These are phyloP conservation scores for Penicillium arizonense DNA, from an alignment of 495 filamentous ascomycete species.

Conservation along the genomic window DNA sequence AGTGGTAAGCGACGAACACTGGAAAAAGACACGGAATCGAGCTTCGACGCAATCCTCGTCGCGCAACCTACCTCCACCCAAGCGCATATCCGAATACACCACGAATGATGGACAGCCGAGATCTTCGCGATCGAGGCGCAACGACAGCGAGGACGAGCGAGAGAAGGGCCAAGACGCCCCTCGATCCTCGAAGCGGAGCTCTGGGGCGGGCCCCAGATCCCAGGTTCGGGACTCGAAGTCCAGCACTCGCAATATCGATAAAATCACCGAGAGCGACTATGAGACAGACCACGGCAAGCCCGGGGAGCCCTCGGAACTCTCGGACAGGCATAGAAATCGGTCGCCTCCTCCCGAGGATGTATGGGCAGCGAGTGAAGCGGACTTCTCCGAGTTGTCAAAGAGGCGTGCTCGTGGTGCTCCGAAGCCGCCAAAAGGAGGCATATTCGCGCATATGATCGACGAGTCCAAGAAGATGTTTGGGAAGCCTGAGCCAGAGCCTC, in stretches of 20 bases:
- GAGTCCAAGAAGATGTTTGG: constrained; percentile 55
- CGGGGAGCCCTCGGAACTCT: constrained; percentile 21
- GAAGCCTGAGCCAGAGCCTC: constrained; percentile 50
- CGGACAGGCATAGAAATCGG: constrained; percentile 23
- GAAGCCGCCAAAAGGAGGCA: constrained; percentile 45
- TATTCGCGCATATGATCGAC: constrained; percentile 49
- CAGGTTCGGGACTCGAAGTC: constrained; percentile 14
- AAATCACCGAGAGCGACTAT: constrained; percentile 22
- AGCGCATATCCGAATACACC: constrained; percentile 43
- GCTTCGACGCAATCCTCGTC: constrained; percentile 47
- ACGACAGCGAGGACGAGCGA: constrained; percentile 20
- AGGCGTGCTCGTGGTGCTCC: constrained; percentile 35
- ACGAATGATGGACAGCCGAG: constrained; percentile 32
- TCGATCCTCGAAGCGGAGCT: constrained; percentile 6
- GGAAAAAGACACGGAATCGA: constrained; percentile 51
- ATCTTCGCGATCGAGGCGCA: constrained; percentile 18
- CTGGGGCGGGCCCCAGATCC: background rate
- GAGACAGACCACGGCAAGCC: constrained; percentile 17
- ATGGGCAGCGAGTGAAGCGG: constrained; percentile 44
- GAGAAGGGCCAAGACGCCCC: constrained; percentile 13
- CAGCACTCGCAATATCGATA: constrained; percentile 14
- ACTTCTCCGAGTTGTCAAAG: constrained; percentile 45
- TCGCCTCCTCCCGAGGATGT: constrained; percentile 33
- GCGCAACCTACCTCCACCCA: constrained; percentile 50
- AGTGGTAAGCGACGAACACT: constrained; percentile 78